phyloP scores from a whole-genome alignment of 441 rosid species.

The Mallotus japonicus region DNA sequence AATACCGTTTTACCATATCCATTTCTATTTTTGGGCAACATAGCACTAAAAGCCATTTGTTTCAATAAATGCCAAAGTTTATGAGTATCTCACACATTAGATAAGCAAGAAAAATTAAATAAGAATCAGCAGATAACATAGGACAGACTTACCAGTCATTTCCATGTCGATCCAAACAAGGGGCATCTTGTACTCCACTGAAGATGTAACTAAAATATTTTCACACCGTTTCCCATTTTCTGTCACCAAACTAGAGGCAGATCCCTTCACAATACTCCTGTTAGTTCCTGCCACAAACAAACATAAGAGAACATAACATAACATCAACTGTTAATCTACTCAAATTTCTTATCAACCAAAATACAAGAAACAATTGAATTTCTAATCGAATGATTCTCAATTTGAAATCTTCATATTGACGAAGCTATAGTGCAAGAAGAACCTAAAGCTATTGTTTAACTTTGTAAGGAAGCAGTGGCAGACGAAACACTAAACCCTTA shows the following conservation, averaged over 20 bases:
- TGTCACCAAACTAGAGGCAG: neutral
- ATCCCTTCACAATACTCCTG: slow-evolving; percentile 23
- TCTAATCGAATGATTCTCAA: neutral
- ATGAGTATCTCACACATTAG: too few relatives aligned
- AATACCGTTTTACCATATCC: too few relatives aligned
- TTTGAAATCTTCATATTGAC: too few relatives aligned
- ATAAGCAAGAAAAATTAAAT: too few relatives aligned
- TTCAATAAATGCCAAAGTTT: too few relatives aligned
- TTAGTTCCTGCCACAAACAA: slow-evolving; percentile 26
- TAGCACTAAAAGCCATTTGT: too few relatives aligned
- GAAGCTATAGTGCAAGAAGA: neutral
- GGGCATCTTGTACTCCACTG: slow-evolving; percentile 51
- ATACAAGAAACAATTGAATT: neutral
- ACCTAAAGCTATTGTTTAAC: neutral
- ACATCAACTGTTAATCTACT: too few relatives aligned
- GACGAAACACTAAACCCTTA: neutral
- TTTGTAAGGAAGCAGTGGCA: neutral
- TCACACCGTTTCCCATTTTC: slow-evolving; percentile 24
- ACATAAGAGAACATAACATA: neutral
- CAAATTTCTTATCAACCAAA: neutral
- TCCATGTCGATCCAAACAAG: slow-evolving; percentile 96
- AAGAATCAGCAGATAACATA: too few relatives aligned
- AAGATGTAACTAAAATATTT: slow-evolving; percentile 22
- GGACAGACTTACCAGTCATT: slow-evolving; percentile 65
- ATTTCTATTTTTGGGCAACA: too few relatives aligned